Evolutionary conservation across 2,329 filamentous ascomycete genomes (phyloP), one percentile per base, ranked within the genome.

Genomic region (Alternaria consortialis): DNA sequence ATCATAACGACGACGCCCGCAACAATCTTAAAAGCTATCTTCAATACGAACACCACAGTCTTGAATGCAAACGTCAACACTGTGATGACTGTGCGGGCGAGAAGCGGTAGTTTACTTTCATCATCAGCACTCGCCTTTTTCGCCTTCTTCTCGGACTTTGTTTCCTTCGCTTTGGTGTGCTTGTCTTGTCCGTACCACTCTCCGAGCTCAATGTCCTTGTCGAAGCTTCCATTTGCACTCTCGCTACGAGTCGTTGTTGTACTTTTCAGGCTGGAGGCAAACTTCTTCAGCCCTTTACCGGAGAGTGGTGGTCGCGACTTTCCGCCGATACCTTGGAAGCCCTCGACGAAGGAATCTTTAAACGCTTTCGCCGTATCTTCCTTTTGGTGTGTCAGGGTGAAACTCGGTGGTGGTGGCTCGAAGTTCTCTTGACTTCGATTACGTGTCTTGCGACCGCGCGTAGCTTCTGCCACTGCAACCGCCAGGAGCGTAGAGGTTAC

Each of bases 401-500:
- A 66, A 50, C 70, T 75, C 0, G 71, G 69, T 1, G 75, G 75
- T 13, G 76, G 76, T 7, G 75, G 73, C 46, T 75, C 72, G 46
- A 78, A 78, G 54, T 65, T 69, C 11, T 72, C 69, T 17, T 66
- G 62, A 36, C 64, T 70, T 27, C 54, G 59, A 31, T 71, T 67
- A 4, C 65, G 60, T 12, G 51, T 62, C 7, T 63, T 62, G 29
- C 72, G 66, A 7, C 73, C 68, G n/a, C 77, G 70, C 1, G 77
- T 75, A 15, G 78, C 77, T 71, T 84, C 82, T 12, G 81, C 79
- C 1, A 83, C 77, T 0, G 81, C 81, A 40, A 83, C 80, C 15
- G 80, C 79, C 31, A 84, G 68, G 11, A 84, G 69, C 0, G 81
- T 76, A 3, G 74, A 74, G 5, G 81, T 73, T 1, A 77, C 77